phyloP scores from a whole-genome alignment of 345 rosid genomes.

The Eucalyptus decipiens region DNA sequence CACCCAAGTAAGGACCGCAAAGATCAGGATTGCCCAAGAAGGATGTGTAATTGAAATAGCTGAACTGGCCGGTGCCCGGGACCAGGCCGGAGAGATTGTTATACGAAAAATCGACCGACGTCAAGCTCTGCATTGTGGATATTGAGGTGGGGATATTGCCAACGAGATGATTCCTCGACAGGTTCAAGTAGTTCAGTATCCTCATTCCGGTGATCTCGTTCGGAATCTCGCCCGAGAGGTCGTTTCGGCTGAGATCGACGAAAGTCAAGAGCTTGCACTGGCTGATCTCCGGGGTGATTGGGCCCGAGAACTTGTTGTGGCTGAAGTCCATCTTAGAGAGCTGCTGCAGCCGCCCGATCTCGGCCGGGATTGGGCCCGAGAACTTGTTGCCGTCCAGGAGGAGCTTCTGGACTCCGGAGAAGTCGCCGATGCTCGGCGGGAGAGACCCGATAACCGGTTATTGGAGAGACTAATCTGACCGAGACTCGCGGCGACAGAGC shows the following conservation, averaged over 20 bases:
- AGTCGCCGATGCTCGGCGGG: slow-evolving; percentile 29
- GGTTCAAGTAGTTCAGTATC: slow-evolving; percentile 36
- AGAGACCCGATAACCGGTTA: slow-evolving; percentile 25
- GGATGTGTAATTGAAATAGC: slow-evolving; percentile 43
- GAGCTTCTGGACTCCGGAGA: slow-evolving; percentile 39
- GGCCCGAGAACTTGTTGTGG: slow-evolving; percentile 30
- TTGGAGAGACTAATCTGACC: slow-evolving; percentile 41
- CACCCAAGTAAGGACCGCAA: slow-evolving; percentile 43
- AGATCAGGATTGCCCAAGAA: slow-evolving; percentile 36
- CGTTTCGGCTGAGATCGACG: slow-evolving; percentile 37
- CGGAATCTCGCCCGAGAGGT: slow-evolving; percentile 28
- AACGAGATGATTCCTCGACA: slow-evolving; percentile 35
- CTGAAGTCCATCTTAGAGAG: slow-evolving; percentile 45
- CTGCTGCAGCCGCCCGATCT: slow-evolving; percentile 36
- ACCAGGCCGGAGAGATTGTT: slow-evolving; percentile 42
- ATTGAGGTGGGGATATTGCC: slow-evolving; percentile 33
- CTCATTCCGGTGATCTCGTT: slow-evolving; percentile 34
- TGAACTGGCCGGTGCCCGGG: slow-evolving; percentile 42
- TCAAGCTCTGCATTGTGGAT: slow-evolving; percentile 42
- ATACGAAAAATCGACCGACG: slow-evolving; percentile 44
- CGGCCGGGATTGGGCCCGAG: slow-evolving; percentile 26
- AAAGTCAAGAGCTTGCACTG: slow-evolving; percentile 40
- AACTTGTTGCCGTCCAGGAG: slow-evolving; percentile 39
- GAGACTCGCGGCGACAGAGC: slow-evolving; percentile 6
- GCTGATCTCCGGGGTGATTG: slow-evolving; percentile 29